Evolutionary conservation across 176 grass and related monocot species (phyloP).

Genomic region (Eragrostis curvula): DNA sequence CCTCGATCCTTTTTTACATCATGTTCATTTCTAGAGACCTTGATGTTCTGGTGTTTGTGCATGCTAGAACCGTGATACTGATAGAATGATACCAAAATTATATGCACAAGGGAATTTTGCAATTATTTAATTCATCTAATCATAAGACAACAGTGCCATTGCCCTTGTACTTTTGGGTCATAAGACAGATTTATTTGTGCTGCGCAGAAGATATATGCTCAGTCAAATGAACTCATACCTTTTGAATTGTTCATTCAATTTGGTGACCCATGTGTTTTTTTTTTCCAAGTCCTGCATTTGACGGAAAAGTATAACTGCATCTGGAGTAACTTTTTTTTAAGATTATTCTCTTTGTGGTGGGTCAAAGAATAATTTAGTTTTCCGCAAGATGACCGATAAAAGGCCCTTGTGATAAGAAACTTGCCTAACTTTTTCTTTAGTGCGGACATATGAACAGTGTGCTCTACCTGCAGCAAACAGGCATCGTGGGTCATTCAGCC

Average conservation of each 20-base stretch:
- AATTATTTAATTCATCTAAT: too few relatives aligned
- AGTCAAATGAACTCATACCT: background rate
- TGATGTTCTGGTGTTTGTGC: too few relatives aligned
- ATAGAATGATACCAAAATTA: too few relatives aligned
- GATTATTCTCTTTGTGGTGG: constrained; percentile 33
- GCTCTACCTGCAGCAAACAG: constrained; percentile 43
- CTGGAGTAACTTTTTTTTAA: background rate
- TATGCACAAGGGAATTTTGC: too few relatives aligned
- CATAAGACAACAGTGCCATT: background rate
- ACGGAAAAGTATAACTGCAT: background rate
- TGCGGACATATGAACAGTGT: constrained; percentile 43
- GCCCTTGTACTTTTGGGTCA: background rate
- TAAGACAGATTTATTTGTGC: background rate
- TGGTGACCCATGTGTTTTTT: background rate
- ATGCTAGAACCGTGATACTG: too few relatives aligned
- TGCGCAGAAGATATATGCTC: background rate
- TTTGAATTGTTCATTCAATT: background rate
- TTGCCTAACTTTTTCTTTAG: constrained; percentile 58
- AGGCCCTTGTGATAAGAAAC: constrained; percentile 41
- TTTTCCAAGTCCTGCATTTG: constrained; percentile 22
- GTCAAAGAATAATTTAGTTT: constrained; percentile 52
- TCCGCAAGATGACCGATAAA: constrained; percentile 36
- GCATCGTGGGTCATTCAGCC: constrained; percentile 42
- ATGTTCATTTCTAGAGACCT: background rate
- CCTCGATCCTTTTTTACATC: too few relatives aligned